Conservation (phyloP, 2,329 filamentous ascomycete species). For the Thielaviopsis populi region DNA sequence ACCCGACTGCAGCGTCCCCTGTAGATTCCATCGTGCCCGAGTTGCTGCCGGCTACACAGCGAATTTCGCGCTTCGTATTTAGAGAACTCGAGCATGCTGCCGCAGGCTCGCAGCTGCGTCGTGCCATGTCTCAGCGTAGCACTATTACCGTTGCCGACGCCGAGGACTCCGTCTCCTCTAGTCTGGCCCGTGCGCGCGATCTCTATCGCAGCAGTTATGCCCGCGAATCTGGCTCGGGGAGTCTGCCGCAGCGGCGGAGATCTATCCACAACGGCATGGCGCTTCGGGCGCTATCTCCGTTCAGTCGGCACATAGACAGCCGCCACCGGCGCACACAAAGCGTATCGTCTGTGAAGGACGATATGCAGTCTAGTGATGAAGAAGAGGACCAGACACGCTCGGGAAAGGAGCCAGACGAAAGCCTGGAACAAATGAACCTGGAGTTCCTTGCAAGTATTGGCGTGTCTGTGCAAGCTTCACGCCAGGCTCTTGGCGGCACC, state of each 20-base stretch:
- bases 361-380: not conserved
- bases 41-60: not conserved
- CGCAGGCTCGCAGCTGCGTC: not conserved
- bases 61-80: not conserved
- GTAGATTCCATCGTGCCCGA: not conserved
- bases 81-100: conserved; percentile 2
- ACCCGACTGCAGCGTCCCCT: not conserved
- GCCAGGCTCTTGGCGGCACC: conserved; percentile 12
- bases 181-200: not conserved
- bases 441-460: conserved; percentile 7
- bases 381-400: not conserved
- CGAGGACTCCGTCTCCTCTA: not conserved
- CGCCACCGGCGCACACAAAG: not conserved
- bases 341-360: not conserved
- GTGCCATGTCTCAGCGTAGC: not conserved
- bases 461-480: conserved; percentile 25
- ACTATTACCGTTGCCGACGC: not conserved
- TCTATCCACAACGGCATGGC: not conserved
- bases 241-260: not conserved
- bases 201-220: not conserved
- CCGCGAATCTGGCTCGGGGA: not conserved
- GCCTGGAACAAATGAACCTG: not conserved
- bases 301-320: not conserved
- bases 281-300: not conserved
- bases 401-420: not conserved